Evolutionary conservation across 2,329 filamentous ascomycete genomes (phyloP).

Genomic region (Bisporella sp.): DNA sequence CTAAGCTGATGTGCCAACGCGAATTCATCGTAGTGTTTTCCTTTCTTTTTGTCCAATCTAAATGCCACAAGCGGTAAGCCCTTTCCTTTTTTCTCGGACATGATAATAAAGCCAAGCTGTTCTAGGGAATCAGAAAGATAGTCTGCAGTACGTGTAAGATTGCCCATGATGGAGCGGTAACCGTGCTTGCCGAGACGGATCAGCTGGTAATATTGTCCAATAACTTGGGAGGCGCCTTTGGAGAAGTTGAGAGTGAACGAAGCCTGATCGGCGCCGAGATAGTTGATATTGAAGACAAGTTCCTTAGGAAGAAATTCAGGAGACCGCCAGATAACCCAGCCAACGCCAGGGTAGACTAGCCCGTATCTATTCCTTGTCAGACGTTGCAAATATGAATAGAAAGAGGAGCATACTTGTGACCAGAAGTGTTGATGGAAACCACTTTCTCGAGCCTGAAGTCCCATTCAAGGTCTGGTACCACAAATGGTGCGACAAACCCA

Average conservation of each 20-base stretch:
- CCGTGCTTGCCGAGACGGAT: conserved; percentile 91
- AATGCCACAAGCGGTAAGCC: conserved; percentile 90
- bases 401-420: conserved; percentile 67
- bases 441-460: conserved; percentile 88
- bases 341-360: conserved; percentile 80
- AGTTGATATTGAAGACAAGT: conserved; percentile 98
- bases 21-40: conserved; percentile 65
- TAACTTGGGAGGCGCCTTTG: conserved; percentile 89
- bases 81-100: conserved; percentile 70
- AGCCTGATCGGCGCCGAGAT: conserved; percentile 89
- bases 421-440: conserved; percentile 88
- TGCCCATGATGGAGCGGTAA: conserved; percentile 89
- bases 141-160: conserved; percentile 83
- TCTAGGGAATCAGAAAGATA: conserved; percentile 72
- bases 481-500: conserved; percentile 89
- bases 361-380: conserved; percentile 40
- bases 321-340: conserved; percentile 86
- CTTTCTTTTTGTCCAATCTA: conserved; percentile 55
- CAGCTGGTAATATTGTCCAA: conserved; percentile 95
- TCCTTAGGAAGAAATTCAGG: conserved; percentile 77
- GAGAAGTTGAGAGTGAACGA: conserved; percentile 98
- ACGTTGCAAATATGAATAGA: not conserved
- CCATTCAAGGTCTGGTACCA: conserved; percentile 77
- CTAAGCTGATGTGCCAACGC: conserved; percentile 78
- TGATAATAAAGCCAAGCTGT: conserved; percentile 75